These are phyloP conservation scores for Cylindricascospora bacillispora DNA, from an alignment of 1,139 yeast genomes.

Conservation along the genomic window DNA sequence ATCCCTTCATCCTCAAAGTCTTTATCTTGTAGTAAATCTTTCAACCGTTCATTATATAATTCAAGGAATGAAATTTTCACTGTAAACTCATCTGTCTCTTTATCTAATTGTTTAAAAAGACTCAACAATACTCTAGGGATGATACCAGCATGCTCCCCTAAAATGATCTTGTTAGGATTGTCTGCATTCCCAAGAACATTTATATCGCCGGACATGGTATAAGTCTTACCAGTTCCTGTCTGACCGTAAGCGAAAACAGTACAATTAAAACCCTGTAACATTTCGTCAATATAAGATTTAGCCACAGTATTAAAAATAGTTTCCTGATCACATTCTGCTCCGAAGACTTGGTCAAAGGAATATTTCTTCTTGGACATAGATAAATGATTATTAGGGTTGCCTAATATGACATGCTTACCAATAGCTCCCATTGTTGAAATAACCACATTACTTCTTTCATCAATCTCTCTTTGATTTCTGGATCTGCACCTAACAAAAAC, in stretches of 20 bases:
- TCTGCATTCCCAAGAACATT: slow-evolving; percentile 14
- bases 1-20: too few species aligned
- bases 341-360: slow-evolving; percentile 57
- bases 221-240: slow-evolving; percentile 82
- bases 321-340: slow-evolving; percentile 60
- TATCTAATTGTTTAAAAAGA: slow-evolving; percentile 35
- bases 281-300: slow-evolving; percentile 44
- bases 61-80: slow-evolving; percentile 63
- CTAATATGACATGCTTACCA: slow-evolving; percentile 29
- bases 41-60: slow-evolving; percentile 60
- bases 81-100: slow-evolving; percentile 36
- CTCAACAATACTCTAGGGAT: slow-evolving; percentile 52
- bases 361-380: slow-evolving; percentile 34
- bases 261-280: slow-evolving; percentile 54
- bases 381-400: slow-evolving; percentile 11
- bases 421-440: slow-evolving; percentile 30
- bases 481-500: slow-evolving; percentile 80
- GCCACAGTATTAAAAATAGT: slow-evolving; percentile 49
- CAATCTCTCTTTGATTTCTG: slow-evolving; percentile 51
- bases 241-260: slow-evolving; percentile 83
- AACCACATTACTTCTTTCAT: slow-evolving; percentile 54
- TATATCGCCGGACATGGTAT: slow-evolving; percentile 73
- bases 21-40: too few species aligned
- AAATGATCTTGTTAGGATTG: slow-evolving; percentile 12
- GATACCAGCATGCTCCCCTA: slow-evolving; percentile 43